Percentiles rank a stretch among this genome's conserved stretches.
These are phyloP conservation scores for Colletotrichum zoysiae DNA, from an alignment of 2,329 filamentous ascomycete species.

Conservation along the genomic window DNA sequence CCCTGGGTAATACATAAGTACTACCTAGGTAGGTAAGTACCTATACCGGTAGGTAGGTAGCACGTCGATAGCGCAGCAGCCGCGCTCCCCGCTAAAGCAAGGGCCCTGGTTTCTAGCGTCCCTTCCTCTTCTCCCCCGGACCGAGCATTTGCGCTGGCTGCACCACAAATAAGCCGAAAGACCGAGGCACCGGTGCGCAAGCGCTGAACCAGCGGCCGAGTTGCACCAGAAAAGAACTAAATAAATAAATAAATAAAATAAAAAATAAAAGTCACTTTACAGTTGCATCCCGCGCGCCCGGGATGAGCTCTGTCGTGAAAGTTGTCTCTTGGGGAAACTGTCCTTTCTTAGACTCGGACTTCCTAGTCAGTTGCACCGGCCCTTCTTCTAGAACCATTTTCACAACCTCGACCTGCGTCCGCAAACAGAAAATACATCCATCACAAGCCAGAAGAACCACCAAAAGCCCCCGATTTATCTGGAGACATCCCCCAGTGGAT, in stretches of 20 bases:
- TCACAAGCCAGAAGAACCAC: conserved; percentile 1
- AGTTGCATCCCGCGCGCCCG: conserved; percentile 23
- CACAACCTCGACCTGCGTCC: neutral
- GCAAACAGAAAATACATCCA: conserved; percentile 4
- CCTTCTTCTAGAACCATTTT: neutral
- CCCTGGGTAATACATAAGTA: neutral
- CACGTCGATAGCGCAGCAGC: neutral
- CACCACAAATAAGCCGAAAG: conserved; percentile 40
- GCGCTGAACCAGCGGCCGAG: neutral
- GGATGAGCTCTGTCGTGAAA: conserved; percentile 20
- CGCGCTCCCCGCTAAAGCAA: conserved; percentile 7
- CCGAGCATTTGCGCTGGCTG: conserved; percentile 7
- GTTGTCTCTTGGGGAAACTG: conserved; percentile 1
- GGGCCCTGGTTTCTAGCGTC: neutral
- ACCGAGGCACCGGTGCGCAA: conserved; percentile 35
- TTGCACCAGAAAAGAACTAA: neutral
- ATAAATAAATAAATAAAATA: no score
- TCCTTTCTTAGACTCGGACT: conserved; percentile 1
- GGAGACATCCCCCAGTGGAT: conserved; percentile 7
- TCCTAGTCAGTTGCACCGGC: neutral
- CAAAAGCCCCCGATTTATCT: neutral
- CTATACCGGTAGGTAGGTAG: no score
- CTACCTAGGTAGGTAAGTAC: no score
- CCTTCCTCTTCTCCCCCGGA: neutral
- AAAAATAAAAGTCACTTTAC: no score